Base-by-base conservation (phyloP, 257 asterid species). In the Fraxinus cuspidata region DNA sequence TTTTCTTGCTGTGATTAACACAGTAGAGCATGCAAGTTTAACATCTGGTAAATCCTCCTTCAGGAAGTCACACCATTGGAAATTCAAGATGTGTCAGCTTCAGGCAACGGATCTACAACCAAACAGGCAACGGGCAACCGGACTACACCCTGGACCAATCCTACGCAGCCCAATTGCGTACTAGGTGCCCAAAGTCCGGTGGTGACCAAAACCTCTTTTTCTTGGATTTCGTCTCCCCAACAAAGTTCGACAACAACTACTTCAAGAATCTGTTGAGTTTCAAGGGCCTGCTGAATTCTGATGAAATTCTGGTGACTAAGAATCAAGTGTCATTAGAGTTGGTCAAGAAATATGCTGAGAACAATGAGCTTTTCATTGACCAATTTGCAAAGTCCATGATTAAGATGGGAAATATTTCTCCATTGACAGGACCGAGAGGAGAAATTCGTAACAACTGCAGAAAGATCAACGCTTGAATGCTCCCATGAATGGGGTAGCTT, bases 51-150 rank as follows among this genome's bases (percentile, higher is more conserved):
- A n/a, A 27, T 49, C 13, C 27, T 8, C 25, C 29, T 71, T 28
- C 86, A 87, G 92, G 91, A 37, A 84, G 91, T 86, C 93, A 90
- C 65, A 87, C 93, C 29, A 73, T 87, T 75, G 96, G 96, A 40
- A 86, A 80, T 34, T 75, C 93, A 53, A 83, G 96, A 76, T 88
- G 93, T 58, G 32, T 74, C 18, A 88, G 87, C 73, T 88, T 90
- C 81, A 83, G 84, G 42, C 96, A 85, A 37, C 84, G 93, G 79
- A 86, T 88, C 32, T 85, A 88, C 19, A 86, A 82, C 83, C 85
- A 76, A 19, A 19, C 83, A 0, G 85, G 84, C 11, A 77, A 78
- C 47, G 37, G 73, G n/a, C 78, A 76, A 67, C 81, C 85, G 1
- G 86, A 80, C 71, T 73, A 12, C 37, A 78, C 86, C 11, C 79